Evolutionary conservation across 441 rosid species (phyloP).

Genomic region (Populus hybrid): DNA sequence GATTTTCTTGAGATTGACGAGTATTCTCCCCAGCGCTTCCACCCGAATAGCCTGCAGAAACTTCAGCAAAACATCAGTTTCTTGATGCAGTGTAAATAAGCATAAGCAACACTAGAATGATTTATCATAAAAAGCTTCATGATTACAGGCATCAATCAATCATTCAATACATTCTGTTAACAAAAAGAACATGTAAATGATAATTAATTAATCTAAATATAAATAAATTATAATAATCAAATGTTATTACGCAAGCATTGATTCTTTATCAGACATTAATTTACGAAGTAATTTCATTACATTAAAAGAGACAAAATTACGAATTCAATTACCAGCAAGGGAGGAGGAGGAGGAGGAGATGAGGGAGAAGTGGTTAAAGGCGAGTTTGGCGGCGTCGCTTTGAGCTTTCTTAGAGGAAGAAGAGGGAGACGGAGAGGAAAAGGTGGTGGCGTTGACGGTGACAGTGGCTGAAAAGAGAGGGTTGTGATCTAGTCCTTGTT

Average conservation of each 20-base stretch:
- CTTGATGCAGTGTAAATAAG: too few relatives aligned
- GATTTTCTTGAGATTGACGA: too few relatives aligned
- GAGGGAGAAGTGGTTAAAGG: constrained; percentile 22
- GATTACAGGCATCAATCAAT: too few relatives aligned
- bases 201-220: too few relatives aligned
- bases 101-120: too few relatives aligned
- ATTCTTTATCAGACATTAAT: not conserved
- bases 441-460: constrained; percentile 33
- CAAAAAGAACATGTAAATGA: too few relatives aligned
- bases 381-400: constrained; percentile 18
- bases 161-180: too few relatives aligned
- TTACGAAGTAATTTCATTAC: not conserved
- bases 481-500: constrained; percentile 40
- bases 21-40: too few relatives aligned
- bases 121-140: too few relatives aligned
- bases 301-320: not conserved
- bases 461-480: constrained; percentile 49
- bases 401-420: constrained; percentile 48
- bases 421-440: constrained; percentile 13
- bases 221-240: too few relatives aligned
- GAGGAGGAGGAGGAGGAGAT: not conserved
- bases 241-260: not conserved
- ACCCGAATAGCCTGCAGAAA: too few relatives aligned
- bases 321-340: not conserved
- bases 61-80: too few relatives aligned